Evolutionary conservation across 306 rosid genomes (phyloP).

Genomic region (Crataegus laevigata): DNA sequence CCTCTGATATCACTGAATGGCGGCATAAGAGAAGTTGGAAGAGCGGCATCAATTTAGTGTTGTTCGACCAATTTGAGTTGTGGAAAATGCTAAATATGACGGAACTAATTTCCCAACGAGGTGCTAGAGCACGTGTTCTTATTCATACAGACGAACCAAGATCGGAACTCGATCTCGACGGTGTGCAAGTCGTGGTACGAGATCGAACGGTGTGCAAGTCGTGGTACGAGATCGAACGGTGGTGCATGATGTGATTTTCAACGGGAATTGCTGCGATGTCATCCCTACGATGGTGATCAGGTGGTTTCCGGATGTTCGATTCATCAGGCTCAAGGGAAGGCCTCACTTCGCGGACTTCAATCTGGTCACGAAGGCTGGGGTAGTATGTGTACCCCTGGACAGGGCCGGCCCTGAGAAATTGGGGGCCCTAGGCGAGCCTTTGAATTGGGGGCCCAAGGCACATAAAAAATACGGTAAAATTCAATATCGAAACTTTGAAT

Average conservation of each 20-base stretch:
- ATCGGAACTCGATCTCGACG: conserved; percentile 68
- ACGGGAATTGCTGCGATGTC: conserved; percentile 81
- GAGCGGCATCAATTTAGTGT: neutral
- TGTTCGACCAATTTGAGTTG: neutral
- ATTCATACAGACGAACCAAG: conserved; percentile 52
- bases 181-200: conserved; percentile 93
- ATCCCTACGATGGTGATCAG: conserved; percentile 49
- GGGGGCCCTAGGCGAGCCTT: too few species aligned
- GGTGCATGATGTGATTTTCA: conserved; percentile 65
- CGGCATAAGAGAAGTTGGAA: neutral
- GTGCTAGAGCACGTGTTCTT: conserved; percentile 91
- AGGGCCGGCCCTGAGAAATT: too few species aligned
- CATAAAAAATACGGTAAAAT: too few species aligned
- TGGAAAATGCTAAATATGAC: conserved; percentile 44
- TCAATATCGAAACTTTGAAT: too few species aligned
- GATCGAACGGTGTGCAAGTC: conserved; percentile 91
- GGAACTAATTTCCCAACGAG: conserved; percentile 71
- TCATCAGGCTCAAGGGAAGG: conserved; percentile 68
- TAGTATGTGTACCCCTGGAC: too few species aligned
- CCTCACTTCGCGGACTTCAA: conserved; percentile 97
- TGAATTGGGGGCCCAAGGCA: too few species aligned
- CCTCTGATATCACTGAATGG: too few species aligned
- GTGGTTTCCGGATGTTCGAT: conserved; percentile 80
- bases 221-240: conserved; percentile 92
- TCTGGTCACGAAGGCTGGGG: too few species aligned